Conservation (phyloP, 139 green algal genomes). For the Ettlia oleoabundans region DNA sequence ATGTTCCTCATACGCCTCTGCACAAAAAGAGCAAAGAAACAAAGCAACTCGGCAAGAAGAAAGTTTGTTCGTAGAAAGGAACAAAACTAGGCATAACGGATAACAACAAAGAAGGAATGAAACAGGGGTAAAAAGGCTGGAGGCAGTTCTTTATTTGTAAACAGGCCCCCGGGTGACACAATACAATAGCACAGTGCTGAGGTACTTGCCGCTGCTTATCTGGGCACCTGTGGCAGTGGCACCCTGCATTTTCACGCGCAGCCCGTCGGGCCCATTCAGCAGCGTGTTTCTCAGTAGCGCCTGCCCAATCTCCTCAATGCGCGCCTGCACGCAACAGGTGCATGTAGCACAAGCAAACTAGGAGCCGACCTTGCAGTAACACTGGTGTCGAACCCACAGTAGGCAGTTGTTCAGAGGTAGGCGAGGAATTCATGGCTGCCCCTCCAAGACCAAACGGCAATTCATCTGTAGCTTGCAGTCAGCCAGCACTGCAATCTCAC, state of each 20-base stretch:
- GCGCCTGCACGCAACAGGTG: constrained; percentile 12
- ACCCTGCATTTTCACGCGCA: not conserved
- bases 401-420: too few species aligned
- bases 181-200: too few species aligned
- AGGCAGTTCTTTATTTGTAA: too few species aligned
- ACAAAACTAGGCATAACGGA: too few species aligned
- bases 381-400: too few species aligned
- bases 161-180: too few species aligned
- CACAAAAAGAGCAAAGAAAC: not conserved
- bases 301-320: constrained; percentile 69
- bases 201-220: too few species aligned
- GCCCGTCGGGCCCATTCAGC: constrained; percentile 7
- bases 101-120: too few species aligned
- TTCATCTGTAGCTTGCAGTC: not conserved
- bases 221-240: constrained; percentile 1
- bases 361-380: too few species aligned
- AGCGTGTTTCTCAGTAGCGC: constrained; percentile 58
- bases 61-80: too few species aligned
- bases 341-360: not conserved
- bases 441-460: not conserved
- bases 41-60: not conserved
- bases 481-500: not conserved
- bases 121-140: too few species aligned
- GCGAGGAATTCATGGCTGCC: too few species aligned
- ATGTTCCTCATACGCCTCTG: constrained; percentile 83